These are phyloP conservation scores for Ramalina intermedia DNA, from an alignment of 495 filamentous ascomycete species.

Conservation along the genomic window DNA sequence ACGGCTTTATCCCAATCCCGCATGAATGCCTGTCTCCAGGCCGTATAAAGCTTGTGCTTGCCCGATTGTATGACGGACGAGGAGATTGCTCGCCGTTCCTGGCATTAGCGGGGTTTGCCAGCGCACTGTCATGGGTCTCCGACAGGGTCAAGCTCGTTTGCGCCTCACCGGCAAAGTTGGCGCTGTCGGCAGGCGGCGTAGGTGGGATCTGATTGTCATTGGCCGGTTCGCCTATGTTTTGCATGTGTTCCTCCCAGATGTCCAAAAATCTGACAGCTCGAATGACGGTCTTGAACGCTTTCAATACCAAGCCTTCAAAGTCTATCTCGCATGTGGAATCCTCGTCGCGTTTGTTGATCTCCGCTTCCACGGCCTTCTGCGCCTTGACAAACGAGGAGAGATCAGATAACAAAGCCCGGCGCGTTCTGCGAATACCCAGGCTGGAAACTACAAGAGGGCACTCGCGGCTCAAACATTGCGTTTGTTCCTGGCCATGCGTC, in stretches of 20 bases:
- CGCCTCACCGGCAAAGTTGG: conserved; percentile 1
- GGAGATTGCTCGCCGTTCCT: conserved; percentile 4
- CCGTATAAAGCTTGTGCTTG: conserved; percentile 12
- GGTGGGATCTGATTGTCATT: conserved; percentile 39
- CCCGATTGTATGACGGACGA: conserved; percentile 11
- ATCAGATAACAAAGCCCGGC: conserved; percentile 79
- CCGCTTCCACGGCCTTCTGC: conserved; percentile 65
- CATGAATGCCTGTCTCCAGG: conserved; percentile 12
- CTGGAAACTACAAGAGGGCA: conserved; percentile 55
- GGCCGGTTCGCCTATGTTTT: conserved; percentile 44
- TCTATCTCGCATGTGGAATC: conserved; percentile 56
- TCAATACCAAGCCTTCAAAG: conserved; percentile 81
- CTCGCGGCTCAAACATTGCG: conserved; percentile 75
- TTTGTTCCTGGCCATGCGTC: conserved; percentile 49
- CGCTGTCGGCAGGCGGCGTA: conserved; percentile 53
- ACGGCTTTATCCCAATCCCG: conserved; percentile 2
- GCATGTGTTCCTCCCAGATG: conserved; percentile 62
- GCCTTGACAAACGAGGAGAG: conserved; percentile 78
- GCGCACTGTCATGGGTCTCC: neutral
- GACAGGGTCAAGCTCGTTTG: neutral
- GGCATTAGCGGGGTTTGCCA: conserved; percentile 8
- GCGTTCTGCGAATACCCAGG: conserved; percentile 61
- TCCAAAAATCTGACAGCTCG: conserved; percentile 89
- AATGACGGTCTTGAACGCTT: conserved; percentile 87
- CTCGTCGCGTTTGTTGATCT: conserved; percentile 31